Base-by-base conservation (phyloP, 1,139 yeast genomes). In the Nakaseomyces uthaithaninus region DNA sequence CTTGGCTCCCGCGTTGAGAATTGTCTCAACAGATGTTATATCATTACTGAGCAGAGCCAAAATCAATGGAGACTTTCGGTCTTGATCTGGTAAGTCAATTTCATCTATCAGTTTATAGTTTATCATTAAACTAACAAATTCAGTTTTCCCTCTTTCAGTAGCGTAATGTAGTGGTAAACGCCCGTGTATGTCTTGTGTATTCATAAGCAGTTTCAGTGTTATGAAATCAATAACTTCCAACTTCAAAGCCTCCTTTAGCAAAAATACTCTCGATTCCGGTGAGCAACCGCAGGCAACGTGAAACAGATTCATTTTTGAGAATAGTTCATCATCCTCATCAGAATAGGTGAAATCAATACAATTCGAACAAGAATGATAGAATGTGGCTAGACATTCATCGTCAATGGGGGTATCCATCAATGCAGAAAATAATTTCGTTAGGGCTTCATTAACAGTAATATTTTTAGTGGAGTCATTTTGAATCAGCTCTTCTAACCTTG, bases 81-180 rank as follows among this genome's bases (percentile, higher is more conserved):
- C 84, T 50, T 77, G 78, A 55, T 82, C 91, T 44, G 77, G 62
- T 34, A 66, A 67, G 53, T 78, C 81, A 5, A 56, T 47, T 2
- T 52, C 42, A 14, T 51, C 52, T 22, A 54, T 28, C 16, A 50
- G 33, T 10, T 47, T 35, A 2, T 62, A 47, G 28, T 55, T 47
- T 14, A 65, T 33, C 11, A 80, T 58, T 2, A 71, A 59, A 30
- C 66, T 65, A 23, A 80, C 66, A 24, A 80, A 60, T 45, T 77
- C 85, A 18, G 68, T 56, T 44, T 83, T 63, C 36, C 82, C 81
- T 48, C 72, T 63, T 52, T 80, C 87, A 5, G 94, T 75, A 1
- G 95, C 94, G 58, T 89, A 86, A 60, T 91, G 97, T 11, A 91
- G 64, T 28, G 97, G 89, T 2, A 81, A 79, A 50, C 93, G 72